Conservation (phyloP, 2,329 filamentous ascomycete species). For the Magnaporthales sp. region DNA sequence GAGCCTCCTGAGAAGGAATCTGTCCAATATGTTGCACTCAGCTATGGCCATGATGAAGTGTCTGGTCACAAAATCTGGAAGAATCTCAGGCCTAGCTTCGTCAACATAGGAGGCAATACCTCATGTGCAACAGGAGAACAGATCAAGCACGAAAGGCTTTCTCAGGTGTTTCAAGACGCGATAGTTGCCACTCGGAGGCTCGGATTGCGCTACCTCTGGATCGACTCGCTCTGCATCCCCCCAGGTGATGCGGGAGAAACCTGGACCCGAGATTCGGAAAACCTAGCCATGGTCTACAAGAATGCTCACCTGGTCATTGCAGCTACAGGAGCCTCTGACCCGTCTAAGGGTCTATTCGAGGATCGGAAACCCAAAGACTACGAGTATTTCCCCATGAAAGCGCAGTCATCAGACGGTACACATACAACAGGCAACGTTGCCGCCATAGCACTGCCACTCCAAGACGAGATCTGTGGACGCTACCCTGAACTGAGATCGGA, state of each 20-base stretch:
- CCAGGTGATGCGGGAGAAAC: conserved; percentile 58
- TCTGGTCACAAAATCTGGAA: background rate
- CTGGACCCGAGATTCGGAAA: conserved; percentile 18
- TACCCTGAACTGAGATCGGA: background rate
- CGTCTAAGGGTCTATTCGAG: background rate
- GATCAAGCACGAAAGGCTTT: background rate
- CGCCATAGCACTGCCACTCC: background rate
- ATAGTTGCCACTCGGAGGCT: conserved; percentile 8
- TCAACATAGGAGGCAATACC: background rate
- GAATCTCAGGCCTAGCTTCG: background rate
- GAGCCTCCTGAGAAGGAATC: background rate
- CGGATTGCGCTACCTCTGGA: conserved; percentile 12
- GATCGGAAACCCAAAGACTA: background rate
- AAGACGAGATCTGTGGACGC: background rate
- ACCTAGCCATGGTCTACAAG: background rate
- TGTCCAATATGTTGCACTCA: background rate
- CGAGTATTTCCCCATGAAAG: background rate
- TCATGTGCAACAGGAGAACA: background rate
- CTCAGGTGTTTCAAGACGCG: conserved; percentile 7
- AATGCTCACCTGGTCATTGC: background rate
- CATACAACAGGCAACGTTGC: background rate
- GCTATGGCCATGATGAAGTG: background rate
- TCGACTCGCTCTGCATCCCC: conserved; percentile 13
- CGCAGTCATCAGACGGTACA: background rate
- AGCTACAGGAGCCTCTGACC: background rate